Evolutionary conservation across 1,139 yeast genomes (phyloP).

Genomic region (Pichia sp.): DNA sequence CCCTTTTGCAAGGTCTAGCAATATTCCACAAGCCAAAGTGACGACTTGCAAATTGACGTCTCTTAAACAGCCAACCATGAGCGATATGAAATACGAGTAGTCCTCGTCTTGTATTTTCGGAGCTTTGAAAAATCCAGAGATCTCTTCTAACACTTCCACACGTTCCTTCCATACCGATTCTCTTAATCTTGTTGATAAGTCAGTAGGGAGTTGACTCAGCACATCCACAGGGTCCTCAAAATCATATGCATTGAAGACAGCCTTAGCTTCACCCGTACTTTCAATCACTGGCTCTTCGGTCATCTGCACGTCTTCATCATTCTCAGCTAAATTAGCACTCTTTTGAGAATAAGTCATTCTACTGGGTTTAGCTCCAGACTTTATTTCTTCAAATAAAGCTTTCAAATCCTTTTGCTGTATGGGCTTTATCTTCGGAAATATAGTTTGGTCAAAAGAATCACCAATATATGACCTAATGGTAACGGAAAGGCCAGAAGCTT

Average conservation of each 20-base stretch:
- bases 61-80: slow-evolving; percentile 68
- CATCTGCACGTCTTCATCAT: slow-evolving; percentile 28
- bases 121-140: slow-evolving; percentile 45
- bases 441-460: slow-evolving; percentile 50
- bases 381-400: slow-evolving; percentile 56
- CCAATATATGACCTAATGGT: slow-evolving; percentile 79
- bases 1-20: slow-evolving; percentile 63
- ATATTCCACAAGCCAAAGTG: slow-evolving; percentile 69
- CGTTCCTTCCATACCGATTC: slow-evolving; percentile 89
- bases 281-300: slow-evolving; percentile 27
- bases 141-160: slow-evolving; percentile 76
- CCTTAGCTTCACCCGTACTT: not conserved
- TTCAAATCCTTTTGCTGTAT: slow-evolving; percentile 86
- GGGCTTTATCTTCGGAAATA: slow-evolving; percentile 76
- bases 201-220: slow-evolving; percentile 58
- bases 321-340: slow-evolving; percentile 10
- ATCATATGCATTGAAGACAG: slow-evolving; percentile 47
- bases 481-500: slow-evolving; percentile 65
- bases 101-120: slow-evolving; percentile 57
- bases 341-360: slow-evolving; percentile 36
- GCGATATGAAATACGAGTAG: slow-evolving; percentile 55
- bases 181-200: slow-evolving; percentile 50
- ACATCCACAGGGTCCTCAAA: slow-evolving; percentile 58
- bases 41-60: slow-evolving; percentile 93
- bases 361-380: slow-evolving; percentile 45